These are phyloP conservation scores for Cyamopsis tetragonoloba DNA, from an alignment of 306 rosid genomes.

Conservation along the genomic window DNA sequence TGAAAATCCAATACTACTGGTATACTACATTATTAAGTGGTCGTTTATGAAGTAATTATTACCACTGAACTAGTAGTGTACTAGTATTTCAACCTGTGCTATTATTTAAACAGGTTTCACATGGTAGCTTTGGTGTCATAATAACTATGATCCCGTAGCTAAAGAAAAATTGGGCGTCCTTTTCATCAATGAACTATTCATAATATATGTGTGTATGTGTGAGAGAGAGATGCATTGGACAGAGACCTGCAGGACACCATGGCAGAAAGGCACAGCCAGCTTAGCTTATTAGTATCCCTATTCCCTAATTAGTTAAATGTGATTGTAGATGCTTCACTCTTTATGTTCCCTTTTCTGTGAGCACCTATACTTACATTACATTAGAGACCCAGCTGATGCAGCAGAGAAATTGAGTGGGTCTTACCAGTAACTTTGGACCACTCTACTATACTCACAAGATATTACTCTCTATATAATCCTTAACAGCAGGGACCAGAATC, in stretches of 20 bases:
- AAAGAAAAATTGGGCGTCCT: constrained; percentile 38
- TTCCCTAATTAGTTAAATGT: constrained; percentile 10
- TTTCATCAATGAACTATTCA: constrained; percentile 27
- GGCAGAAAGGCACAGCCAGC: constrained; percentile 18
- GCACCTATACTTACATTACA: constrained; percentile 15
- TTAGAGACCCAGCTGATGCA: too few relatives aligned
- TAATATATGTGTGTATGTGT: too few relatives aligned
- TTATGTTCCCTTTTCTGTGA: constrained; percentile 23
- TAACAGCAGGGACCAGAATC: constrained; percentile 17
- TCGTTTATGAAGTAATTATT: not conserved
- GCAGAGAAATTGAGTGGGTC: constrained; percentile 8
- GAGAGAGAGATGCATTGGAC: constrained; percentile 22
- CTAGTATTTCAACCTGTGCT: not conserved
- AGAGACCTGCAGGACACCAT: constrained; percentile 14
- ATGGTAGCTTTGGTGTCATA: constrained; percentile 41
- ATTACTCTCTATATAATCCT: constrained; percentile 26
- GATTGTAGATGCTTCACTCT: constrained; percentile 22
- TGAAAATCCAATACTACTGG: too few relatives aligned
- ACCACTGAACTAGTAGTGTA: not conserved
- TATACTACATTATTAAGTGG: too few relatives aligned
- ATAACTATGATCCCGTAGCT: constrained; percentile 11
- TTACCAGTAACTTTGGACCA: constrained; percentile 43
- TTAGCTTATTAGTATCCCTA: too few relatives aligned
- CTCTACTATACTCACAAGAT: constrained; percentile 39
- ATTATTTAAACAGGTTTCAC: constrained; percentile 33